phyloP scores from a whole-genome alignment of 169 alveolate genomes.

The Cryptosporidium parvum region DNA sequence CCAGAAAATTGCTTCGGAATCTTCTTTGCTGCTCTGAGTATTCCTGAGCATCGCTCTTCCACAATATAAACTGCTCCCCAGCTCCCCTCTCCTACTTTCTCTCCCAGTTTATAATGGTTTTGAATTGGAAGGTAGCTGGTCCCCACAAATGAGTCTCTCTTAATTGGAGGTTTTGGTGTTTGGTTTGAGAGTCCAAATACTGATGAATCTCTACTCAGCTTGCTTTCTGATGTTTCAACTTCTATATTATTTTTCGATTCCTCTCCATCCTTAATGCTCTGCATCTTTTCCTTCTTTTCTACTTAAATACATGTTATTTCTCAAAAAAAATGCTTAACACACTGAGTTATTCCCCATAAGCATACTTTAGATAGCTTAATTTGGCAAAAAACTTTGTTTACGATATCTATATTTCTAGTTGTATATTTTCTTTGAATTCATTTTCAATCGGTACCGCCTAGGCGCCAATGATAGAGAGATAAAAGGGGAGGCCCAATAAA shows the following conservation, averaged over 20 bases:
- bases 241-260: background rate
- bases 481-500: background rate
- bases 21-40: constrained; percentile 66
- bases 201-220: constrained; percentile 36
- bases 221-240: background rate
- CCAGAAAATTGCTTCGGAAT: constrained; percentile 69
- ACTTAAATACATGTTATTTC: constrained; percentile 1
- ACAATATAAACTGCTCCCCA: constrained; percentile 84
- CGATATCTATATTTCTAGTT: background rate
- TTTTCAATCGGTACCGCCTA: constrained; percentile 41
- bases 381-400: too few species aligned
- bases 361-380: background rate
- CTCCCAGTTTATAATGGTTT: constrained; percentile 77
- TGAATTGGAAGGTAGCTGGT: constrained; percentile 72
- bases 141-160: constrained; percentile 72
- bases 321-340: background rate
- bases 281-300: background rate
- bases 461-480: constrained; percentile 6
- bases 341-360: background rate
- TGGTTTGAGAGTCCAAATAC: constrained; percentile 59
- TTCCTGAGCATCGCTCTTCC: constrained; percentile 76
- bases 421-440: background rate
- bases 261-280: constrained; percentile 1
- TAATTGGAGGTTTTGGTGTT: constrained; percentile 70
- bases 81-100: constrained; percentile 82